Percentiles rank a stretch among this genome's conserved stretches.
These are phyloP conservation scores for Verruconis gallopava DNA, from an alignment of 2,329 filamentous ascomycete species.

Conservation along the genomic window DNA sequence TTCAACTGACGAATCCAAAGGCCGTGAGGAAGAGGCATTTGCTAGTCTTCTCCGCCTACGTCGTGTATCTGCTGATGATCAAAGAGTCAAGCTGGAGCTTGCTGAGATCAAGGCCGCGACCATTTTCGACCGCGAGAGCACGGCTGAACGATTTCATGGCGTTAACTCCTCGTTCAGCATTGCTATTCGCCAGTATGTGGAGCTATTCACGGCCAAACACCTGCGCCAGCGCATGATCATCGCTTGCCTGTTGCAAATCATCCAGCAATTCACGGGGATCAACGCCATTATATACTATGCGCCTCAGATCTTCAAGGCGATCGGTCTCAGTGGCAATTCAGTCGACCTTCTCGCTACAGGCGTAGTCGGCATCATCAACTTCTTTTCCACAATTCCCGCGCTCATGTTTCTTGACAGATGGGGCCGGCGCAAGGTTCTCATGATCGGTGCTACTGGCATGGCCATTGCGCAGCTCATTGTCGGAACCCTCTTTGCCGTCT, in stretches of 20 bases:
- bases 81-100: conserved; percentile 45
- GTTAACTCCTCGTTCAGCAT: conserved; percentile 5
- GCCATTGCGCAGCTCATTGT: conserved; percentile 9
- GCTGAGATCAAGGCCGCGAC: conserved; percentile 47
- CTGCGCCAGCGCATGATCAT: conserved; percentile 6
- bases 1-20: background rate
- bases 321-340: conserved; percentile 1
- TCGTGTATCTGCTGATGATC: conserved; percentile 40
- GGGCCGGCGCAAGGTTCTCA: conserved; percentile 7
- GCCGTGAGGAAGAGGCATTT: background rate
- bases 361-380: conserved; percentile 9
- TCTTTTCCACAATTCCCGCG: conserved; percentile 9
- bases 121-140: conserved; percentile 7
- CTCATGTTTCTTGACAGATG: conserved; percentile 9
- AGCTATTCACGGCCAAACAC: conserved; percentile 2
- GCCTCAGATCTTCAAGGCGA: conserved; percentile 2
- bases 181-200: conserved; percentile 5
- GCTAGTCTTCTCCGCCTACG: conserved; percentile 35
- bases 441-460: conserved; percentile 8
- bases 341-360: conserved; percentile 9
- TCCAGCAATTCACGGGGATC: conserved; percentile 8
- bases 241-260: conserved; percentile 9
- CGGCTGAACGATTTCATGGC: conserved; percentile 5
- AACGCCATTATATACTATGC: background rate
- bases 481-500: conserved; percentile 7